phyloP scores from a whole-genome alignment of 345 rosid genomes.

The Pugionium dolabratum region DNA sequence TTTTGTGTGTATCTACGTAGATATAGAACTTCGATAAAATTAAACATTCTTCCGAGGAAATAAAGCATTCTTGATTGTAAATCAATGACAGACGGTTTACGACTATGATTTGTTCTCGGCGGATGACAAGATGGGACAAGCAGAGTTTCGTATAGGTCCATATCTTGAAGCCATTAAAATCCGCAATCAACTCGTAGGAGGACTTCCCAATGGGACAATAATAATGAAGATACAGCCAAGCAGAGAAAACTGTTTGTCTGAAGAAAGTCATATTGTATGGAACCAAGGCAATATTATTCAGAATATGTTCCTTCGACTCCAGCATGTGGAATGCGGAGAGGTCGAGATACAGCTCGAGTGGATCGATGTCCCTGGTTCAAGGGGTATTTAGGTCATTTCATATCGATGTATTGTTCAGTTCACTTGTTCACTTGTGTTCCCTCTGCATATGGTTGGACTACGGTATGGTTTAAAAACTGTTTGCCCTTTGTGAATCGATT shows the following conservation, averaged over 20 bases:
- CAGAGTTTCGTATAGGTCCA: constrained; percentile 60
- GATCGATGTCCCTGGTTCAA: constrained; percentile 58
- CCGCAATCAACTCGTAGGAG: constrained; percentile 36
- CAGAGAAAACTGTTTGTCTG: constrained; percentile 59
- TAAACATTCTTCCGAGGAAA: too few relatives aligned
- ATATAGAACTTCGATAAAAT: too few relatives aligned
- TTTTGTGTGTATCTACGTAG: too few relatives aligned
- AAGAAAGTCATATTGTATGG: constrained; percentile 58
- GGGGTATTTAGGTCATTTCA: constrained; percentile 42
- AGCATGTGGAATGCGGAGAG: constrained; percentile 62
- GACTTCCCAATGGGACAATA: constrained; percentile 56
- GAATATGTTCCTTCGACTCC: constrained; percentile 56
- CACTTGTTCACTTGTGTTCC: too few relatives aligned
- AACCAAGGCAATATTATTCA: constrained; percentile 57
- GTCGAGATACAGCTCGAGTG: constrained; percentile 36
- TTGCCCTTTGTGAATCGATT: too few relatives aligned
- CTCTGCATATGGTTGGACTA: too few relatives aligned
- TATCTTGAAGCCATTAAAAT: constrained; percentile 52
- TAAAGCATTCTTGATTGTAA: background rate
- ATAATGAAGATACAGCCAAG: constrained; percentile 51
- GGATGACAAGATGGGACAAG: constrained; percentile 90
- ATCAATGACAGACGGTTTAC: constrained; percentile 53
- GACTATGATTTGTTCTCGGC: constrained; percentile 61
- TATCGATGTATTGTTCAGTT: too few relatives aligned
- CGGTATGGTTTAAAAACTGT: too few relatives aligned